phyloP scores from a whole-genome alignment of 108 stramenopile genomes.

The Epithemia pelagica region DNA sequence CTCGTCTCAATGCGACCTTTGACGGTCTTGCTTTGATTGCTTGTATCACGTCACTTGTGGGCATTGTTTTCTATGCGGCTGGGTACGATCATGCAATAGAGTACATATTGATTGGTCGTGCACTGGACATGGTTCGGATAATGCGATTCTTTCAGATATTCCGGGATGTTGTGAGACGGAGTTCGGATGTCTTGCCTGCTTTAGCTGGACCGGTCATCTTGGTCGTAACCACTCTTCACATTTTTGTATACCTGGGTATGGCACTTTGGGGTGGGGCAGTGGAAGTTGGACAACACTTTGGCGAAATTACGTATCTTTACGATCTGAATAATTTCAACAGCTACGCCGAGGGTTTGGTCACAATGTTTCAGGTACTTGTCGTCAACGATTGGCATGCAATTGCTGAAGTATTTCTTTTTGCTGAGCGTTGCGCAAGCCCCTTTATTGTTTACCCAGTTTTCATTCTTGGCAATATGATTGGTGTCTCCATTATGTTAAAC shows the following conservation, averaged over 20 bases:
- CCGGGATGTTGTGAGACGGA: conserved; percentile 42
- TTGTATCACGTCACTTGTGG: conserved; percentile 27
- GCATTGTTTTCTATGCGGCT: conserved; percentile 15
- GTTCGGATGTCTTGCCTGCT: conserved; percentile 43
- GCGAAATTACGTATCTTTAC: conserved; percentile 35
- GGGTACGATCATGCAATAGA: not conserved
- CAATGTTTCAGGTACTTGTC: conserved; percentile 51
- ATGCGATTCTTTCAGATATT: conserved; percentile 48
- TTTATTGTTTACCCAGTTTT: conserved; percentile 51
- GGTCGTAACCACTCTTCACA: conserved; percentile 34
- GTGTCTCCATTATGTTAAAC: conserved; percentile 42
- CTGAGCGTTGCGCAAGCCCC: conserved; percentile 23
- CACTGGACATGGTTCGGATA: conserved; percentile 52
- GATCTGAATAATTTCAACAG: conserved; percentile 64
- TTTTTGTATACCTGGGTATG: conserved; percentile 44
- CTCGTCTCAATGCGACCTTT: conserved; percentile 31
- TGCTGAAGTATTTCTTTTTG: conserved; percentile 39
- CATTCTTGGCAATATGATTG: conserved; percentile 27
- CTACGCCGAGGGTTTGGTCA: conserved; percentile 43
- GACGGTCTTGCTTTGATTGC: conserved; percentile 50
- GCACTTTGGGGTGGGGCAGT: conserved; percentile 51
- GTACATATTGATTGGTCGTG: conserved; percentile 32
- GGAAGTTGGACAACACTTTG: conserved; percentile 15
- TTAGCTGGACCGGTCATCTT: conserved; percentile 40
- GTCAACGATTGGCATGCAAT: conserved; percentile 64